phyloP scores from a whole-genome alignment of 306 rosid genomes.

The Sechiopsis laciniata region DNA sequence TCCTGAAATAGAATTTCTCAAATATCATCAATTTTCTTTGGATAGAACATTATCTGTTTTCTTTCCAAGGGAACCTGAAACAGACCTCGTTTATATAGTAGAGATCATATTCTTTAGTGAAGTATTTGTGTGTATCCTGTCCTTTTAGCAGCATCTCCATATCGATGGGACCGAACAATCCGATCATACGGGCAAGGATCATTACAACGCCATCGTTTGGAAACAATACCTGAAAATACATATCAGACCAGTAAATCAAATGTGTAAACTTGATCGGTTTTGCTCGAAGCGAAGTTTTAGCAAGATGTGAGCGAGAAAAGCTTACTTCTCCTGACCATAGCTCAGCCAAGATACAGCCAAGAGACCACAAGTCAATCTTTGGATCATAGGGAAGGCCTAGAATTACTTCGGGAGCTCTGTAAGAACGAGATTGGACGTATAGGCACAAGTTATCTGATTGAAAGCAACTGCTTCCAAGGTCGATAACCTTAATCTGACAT shows the following conservation, averaged over 20 bases:
- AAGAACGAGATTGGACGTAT: constrained; percentile 93
- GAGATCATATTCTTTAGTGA: constrained; percentile 81
- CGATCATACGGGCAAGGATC: constrained; percentile 83
- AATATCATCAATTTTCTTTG: background rate
- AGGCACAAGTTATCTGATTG: constrained; percentile 72
- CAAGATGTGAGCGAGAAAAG: constrained; percentile 16
- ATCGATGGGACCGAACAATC: constrained; percentile 79
- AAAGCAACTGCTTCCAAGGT: constrained; percentile 98
- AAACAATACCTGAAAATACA: constrained; percentile 68
- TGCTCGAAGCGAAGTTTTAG: background rate
- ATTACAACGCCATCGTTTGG: constrained; percentile 65
- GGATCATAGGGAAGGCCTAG: constrained; percentile 88
- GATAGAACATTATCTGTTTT: background rate
- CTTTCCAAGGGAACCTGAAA: background rate
- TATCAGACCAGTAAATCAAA: background rate
- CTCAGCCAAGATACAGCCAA: constrained; percentile 95
- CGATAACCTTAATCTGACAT: constrained; percentile 86
- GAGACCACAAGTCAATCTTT: constrained; percentile 95
- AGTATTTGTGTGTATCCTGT: constrained; percentile 79
- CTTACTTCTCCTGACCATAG: constrained; percentile 91
- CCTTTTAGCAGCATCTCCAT: constrained; percentile 76
- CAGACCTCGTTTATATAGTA: constrained; percentile 73
- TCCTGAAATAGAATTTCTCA: constrained; percentile 41
- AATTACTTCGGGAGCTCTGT: constrained; percentile 98
- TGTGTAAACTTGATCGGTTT: background rate